Base-by-base conservation (phyloP, 768 basidiomycete species). In the Boletus rubroflammeus region DNA sequence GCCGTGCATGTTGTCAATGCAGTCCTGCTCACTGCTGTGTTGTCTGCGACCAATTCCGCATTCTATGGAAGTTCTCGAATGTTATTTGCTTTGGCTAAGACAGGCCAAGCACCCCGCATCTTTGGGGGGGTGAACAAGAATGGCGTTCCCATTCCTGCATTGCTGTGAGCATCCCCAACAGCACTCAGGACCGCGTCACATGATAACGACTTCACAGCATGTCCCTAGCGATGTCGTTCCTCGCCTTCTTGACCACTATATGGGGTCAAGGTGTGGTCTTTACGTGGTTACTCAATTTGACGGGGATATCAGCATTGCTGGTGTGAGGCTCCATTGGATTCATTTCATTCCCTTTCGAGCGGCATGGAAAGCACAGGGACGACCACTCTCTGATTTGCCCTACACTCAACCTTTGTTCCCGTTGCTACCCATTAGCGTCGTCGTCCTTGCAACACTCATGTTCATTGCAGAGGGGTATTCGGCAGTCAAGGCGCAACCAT, bases 1-100 rank as follows among this genome's bases (percentile, higher is more conserved):
- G 82, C 78, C 1, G 81, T 77, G 5, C 81, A 87, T 63, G 72
- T 86, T 51, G 75, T 87, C 59, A 87, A 88, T 62, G 82, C 82
- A 0, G 82, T 85, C 21, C 78, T 86, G 49, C 78, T 87, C 53
- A 84, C 84, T 32, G 82, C 83, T 0, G 83, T 84, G 3, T 64
- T 85, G 46, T 84, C 82, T 15, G 81, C 83, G n/a, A 82, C 80
- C 3, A 81, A 84, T 57, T 81, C 81, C 1, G 83, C 81, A 63
- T 83, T 86, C 64, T 86, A 81, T 60, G 85, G 82, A 5, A 81
- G 81, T 51, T 84, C 84, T 3, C 76, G 84, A 1, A 81, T 83
- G 76, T 65, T 85, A 7, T 68, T 78, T 32, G 78, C 82, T 0
- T 73, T 90, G n/a, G 86, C 85, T 5, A 78, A 80, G 53, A 70